Evolutionary conservation across 202 grass and related monocot genomes (phyloP).

Genomic region (Bolboschoenoplectus hybrid): DNA sequence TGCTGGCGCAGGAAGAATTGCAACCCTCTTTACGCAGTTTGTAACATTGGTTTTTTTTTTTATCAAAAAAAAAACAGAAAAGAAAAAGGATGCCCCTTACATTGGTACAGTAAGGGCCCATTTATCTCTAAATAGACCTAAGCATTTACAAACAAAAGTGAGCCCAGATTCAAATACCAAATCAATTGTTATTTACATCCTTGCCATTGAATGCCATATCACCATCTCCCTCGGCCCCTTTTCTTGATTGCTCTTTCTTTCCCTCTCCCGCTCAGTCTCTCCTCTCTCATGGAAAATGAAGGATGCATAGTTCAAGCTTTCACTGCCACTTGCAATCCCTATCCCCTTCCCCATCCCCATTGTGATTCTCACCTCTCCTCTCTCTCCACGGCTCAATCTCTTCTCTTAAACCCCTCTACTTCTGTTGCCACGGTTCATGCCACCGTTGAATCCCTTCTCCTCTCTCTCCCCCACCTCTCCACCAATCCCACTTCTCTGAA

Average conservation of each 20-base stretch:
- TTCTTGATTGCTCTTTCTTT: neutral
- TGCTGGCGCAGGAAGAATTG: neutral
- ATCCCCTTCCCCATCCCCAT: neutral
- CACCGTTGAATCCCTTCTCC: slow-evolving; percentile 40
- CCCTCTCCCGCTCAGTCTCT: neutral
- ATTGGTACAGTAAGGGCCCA: neutral
- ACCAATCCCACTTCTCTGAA: slow-evolving; percentile 7
- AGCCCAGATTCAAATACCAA: neutral
- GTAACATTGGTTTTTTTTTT: no score
- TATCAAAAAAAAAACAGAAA: no score
- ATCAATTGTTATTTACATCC: neutral
- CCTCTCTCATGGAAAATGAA: slow-evolving; percentile 20
- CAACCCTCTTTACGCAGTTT: neutral
- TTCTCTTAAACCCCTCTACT: slow-evolving; percentile 31
- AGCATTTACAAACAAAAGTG: neutral
- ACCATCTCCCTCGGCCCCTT: neutral
- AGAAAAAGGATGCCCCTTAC: no score
- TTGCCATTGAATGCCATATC: neutral
- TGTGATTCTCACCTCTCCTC: neutral
- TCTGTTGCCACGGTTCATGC: neutral
- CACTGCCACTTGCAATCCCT: neutral
- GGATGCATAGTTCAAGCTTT: neutral
- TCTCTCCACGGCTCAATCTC: slow-evolving; percentile 34
- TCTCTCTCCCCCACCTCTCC: slow-evolving; percentile 22
- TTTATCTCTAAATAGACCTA: neutral